Percentiles rank a stretch among this genome's conserved stretches.
These are phyloP conservation scores for Colletotrichum graminicola DNA, from an alignment of 2,329 filamentous ascomycete genomes.

Conservation along the genomic window DNA sequence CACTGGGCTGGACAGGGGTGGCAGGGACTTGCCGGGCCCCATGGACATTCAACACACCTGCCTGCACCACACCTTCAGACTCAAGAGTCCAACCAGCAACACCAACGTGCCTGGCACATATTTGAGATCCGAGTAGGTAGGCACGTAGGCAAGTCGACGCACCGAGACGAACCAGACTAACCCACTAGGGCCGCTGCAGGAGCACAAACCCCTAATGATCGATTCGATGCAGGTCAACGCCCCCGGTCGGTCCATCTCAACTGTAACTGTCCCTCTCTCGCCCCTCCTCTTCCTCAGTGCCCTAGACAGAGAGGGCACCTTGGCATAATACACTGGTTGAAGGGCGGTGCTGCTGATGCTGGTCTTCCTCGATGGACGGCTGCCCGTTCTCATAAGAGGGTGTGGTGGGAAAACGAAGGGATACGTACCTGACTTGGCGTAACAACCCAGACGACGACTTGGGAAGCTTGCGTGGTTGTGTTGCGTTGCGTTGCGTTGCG, in stretches of 20 bases:
- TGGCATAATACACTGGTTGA: background rate
- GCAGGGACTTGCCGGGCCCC: slow-evolving; percentile 29
- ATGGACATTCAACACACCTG: slow-evolving; percentile 21
- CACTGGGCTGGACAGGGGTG: slow-evolving; percentile 28
- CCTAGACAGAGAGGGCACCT: background rate
- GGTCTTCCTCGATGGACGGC: slow-evolving; percentile 20
- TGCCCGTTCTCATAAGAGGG: slow-evolving; percentile 17
- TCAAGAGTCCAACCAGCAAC: slow-evolving; percentile 1
- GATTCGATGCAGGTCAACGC: slow-evolving; percentile 33
- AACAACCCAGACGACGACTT: slow-evolving; percentile 19
- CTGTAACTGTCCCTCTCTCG: background rate
- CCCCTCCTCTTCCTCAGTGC: background rate
- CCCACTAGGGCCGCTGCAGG: slow-evolving; percentile 39
- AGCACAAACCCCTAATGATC: slow-evolving; percentile 38
- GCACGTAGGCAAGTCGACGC: slow-evolving; percentile 16
- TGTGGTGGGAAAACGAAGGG: slow-evolving; percentile 4
- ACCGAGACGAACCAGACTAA: slow-evolving; percentile 32
- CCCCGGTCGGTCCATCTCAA: background rate
- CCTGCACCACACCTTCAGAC: slow-evolving; percentile 2
- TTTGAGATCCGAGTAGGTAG: slow-evolving; percentile 9
- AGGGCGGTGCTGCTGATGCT: background rate
- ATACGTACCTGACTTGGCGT: slow-evolving; percentile 40
- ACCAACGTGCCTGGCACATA: slow-evolving; percentile 16
- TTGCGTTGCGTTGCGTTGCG: slow-evolving; percentile 33
- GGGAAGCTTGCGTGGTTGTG: slow-evolving; percentile 27